Evolutionary conservation across 2,329 filamentous ascomycete genomes (phyloP), one percentile per base, ranked within the genome.

Genomic region (Fusarium sp.): DNA sequence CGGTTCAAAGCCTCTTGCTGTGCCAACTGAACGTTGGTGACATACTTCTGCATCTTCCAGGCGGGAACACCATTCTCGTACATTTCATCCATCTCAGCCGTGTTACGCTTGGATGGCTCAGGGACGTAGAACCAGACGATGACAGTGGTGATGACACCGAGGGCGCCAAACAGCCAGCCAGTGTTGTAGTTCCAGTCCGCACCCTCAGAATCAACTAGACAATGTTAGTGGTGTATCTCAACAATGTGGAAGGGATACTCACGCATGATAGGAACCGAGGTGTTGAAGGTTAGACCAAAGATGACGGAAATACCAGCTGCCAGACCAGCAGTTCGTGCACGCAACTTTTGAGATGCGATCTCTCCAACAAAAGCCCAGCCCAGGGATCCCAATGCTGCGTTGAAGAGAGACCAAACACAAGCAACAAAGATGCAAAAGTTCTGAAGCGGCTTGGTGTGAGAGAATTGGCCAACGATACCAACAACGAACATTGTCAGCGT

Each of bases 71-170:
- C 40, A 27, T 73, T 73, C 42, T 69, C 66, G 35, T 69, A 73
- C 71, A 73, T 73, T 47, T 73, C 71, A 40, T 73, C 71, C 65
- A 73, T 65, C 60, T 73, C 71, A 16, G 71, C 69, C n/a, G 71
- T 20, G 27, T 73, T 73, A 7, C 71, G 66, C 42, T 67, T 62
- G 11, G 69, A 62, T 5, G 66, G 66, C 47, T 73, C 69, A 0
- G 71, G 71, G 16, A 71, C 69, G 8, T 65, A 73, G 14, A 73
- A 69, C 54, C 59, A 73, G 1, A 67, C 52, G 5, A 72, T 8
- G 4, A 74, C 54, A 3, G 13, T 67, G 18, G 64, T 66, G 10
- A 68, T 35, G 8, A 69, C 29, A 4, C 71, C 71, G 4, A 63
- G 27, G 8, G 66, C 69, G 16, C 42, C 45, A 22, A 67, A 72